Percentiles rank a stretch among this genome's conserved stretches.
Conservation (phyloP, 257 asterid species). For the Forsythia suspensa region DNA sequence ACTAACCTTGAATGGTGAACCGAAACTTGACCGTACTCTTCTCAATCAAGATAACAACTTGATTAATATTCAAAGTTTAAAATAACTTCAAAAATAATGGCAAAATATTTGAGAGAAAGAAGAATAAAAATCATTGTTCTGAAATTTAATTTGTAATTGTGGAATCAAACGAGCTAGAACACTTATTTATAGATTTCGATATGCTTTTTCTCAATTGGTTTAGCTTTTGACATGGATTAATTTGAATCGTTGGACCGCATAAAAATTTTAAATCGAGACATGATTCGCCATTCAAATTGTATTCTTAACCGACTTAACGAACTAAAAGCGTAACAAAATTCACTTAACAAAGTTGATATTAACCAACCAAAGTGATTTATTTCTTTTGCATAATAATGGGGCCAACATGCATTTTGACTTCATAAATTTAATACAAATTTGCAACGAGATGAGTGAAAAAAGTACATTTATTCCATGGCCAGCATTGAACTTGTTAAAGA, state of each 20-base stretch:
- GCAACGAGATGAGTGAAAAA: not conserved
- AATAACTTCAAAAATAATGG: not conserved
- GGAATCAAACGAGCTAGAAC: not conserved
- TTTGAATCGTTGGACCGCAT: not conserved
- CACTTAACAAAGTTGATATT: no score
- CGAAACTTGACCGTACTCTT: not conserved
- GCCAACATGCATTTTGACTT: not conserved
- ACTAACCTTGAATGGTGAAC: not conserved
- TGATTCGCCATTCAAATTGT: not conserved
- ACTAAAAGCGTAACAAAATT: not conserved
- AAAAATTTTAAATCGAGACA: no score
- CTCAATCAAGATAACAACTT: not conserved
- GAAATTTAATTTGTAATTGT: no score
- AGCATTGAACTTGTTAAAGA: conserved; percentile 16
- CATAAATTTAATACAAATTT: not conserved
- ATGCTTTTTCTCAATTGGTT: no score
- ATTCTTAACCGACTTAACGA: not conserved
- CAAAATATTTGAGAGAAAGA: not conserved
- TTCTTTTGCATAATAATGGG: not conserved
- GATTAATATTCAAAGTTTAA: no score
- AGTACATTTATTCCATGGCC: not conserved
- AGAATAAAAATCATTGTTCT: not conserved
- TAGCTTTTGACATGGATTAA: not conserved
- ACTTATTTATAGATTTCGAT: no score
- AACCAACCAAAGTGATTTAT: not conserved